phyloP scores from a whole-genome alignment of 1,284 basidiomycete genomes.

The Vanrija pseudolonga region DNA sequence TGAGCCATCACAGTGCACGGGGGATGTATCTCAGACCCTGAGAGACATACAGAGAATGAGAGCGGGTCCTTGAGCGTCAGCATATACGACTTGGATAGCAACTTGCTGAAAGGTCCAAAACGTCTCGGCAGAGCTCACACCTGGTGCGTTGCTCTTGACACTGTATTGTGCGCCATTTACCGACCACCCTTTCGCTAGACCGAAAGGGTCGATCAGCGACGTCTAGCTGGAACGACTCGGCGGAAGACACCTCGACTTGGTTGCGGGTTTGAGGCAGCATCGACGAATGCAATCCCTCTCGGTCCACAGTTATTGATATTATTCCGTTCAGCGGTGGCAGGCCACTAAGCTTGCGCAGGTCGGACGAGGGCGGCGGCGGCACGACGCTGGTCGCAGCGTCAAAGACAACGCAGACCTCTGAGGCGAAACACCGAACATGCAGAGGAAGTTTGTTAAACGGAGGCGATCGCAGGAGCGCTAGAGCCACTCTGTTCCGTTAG shows the following conservation, averaged over 20 bases:
- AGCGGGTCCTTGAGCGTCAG: constrained; percentile 56
- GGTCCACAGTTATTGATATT: constrained; percentile 61
- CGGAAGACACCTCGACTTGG: constrained; percentile 53
- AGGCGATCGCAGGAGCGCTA: constrained; percentile 30
- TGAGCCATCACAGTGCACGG: constrained; percentile 54
- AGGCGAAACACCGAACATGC: constrained; percentile 62
- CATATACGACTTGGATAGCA: not conserved
- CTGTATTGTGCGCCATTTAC: constrained; percentile 18
- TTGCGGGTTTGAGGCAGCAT: not conserved
- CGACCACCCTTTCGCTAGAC: constrained; percentile 18
- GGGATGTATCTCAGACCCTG: not conserved
- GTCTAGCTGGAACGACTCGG: constrained; percentile 55
- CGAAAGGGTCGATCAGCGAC: constrained; percentile 61
- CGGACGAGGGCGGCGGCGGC: constrained; percentile 26
- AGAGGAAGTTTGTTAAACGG: constrained; percentile 28
- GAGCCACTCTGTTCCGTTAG: constrained; percentile 29
- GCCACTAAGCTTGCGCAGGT: not conserved
- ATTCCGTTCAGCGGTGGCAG: not conserved
- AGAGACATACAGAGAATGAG: constrained; percentile 54
- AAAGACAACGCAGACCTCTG: constrained; percentile 40
- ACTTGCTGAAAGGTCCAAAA: constrained; percentile 56
- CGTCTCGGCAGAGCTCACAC: constrained; percentile 59
- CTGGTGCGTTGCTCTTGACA: constrained; percentile 27
- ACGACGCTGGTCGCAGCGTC: not conserved
- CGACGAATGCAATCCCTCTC: constrained; percentile 63